Percentiles rank a stretch among this genome's conserved stretches.
These are phyloP conservation scores for Escallonia rubra DNA, from an alignment of 129 eudicot genomes.

Conservation along the genomic window DNA sequence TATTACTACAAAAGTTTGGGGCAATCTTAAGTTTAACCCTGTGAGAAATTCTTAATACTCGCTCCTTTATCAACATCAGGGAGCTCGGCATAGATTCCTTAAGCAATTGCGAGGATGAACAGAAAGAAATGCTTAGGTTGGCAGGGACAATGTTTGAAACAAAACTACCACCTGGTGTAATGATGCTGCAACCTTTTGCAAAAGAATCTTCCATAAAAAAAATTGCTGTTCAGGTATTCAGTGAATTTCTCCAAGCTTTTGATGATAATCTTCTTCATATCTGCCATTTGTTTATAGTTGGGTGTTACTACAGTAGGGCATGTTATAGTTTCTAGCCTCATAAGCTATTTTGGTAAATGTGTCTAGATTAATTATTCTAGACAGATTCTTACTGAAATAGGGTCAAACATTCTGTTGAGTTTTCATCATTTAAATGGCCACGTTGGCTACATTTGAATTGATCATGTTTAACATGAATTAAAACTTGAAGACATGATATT, in stretches of 20 bases:
- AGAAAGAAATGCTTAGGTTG: constrained; percentile 61
- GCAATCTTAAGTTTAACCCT: not conserved
- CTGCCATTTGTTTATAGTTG: no score
- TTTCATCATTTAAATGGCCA: no score
- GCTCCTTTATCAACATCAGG: constrained; percentile 31
- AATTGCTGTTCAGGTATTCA: constrained; percentile 65
- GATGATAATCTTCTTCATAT: not conserved
- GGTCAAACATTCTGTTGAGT: no score
- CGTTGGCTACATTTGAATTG: no score
- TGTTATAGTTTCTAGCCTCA: no score
- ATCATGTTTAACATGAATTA: no score
- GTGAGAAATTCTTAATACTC: no score
- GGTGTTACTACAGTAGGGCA: not conserved
- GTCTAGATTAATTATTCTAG: no score
- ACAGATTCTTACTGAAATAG: no score
- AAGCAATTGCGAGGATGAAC: constrained; percentile 51
- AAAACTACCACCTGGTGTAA: constrained; percentile 84
- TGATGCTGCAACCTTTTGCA: constrained; percentile 75
- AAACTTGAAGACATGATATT: no score
- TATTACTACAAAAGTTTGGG: not conserved
- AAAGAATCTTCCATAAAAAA: constrained; percentile 84
- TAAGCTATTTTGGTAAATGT: no score
- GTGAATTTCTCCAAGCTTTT: not conserved
- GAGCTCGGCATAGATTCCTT: constrained; percentile 87
- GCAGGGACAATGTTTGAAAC: constrained; percentile 93